Evolutionary conservation across 805 yeast genomes (phyloP).

Genomic region (Nakazawaea wickerhamii): DNA sequence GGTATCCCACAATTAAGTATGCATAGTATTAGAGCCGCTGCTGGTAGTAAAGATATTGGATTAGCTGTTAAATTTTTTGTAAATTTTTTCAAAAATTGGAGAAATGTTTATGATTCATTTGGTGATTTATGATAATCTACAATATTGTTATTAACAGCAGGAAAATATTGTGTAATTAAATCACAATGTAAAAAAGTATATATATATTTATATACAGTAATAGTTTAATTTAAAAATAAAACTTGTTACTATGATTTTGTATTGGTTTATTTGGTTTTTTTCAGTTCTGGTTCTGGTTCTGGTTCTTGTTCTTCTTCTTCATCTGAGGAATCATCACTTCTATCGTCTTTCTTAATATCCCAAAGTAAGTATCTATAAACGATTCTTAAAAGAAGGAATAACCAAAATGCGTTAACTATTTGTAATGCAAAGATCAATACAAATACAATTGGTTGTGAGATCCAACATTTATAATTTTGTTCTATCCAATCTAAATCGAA

Average conservation of each 20-base stretch:
- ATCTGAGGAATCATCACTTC: slow-evolving; percentile 82
- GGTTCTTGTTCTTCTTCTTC: slow-evolving; percentile 30
- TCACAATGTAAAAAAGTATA: too few species aligned
- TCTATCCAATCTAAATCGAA: slow-evolving; percentile 77
- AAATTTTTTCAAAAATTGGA: slow-evolving; percentile 67
- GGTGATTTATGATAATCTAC: slow-evolving; percentile 35
- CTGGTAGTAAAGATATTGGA: slow-evolving; percentile 74
- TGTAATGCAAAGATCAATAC: slow-evolving; percentile 73
- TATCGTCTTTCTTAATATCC: slow-evolving; percentile 68
- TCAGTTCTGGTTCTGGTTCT: slow-evolving; percentile 13
- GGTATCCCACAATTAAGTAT: slow-evolving; percentile 82
- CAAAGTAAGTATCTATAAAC: slow-evolving; percentile 56
- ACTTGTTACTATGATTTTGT: neutral
- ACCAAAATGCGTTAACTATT: slow-evolving; percentile 84
- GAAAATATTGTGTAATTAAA: too few species aligned
- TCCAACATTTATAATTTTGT: slow-evolving; percentile 95
- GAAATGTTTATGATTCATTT: slow-evolving; percentile 47
- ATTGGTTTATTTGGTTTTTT: neutral
- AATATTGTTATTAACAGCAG: too few species aligned
- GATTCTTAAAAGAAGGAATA: slow-evolving; percentile 74
- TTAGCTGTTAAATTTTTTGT: slow-evolving; percentile 67
- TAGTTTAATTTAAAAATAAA: too few species aligned
- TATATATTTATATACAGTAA: too few species aligned
- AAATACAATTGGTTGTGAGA: slow-evolving; percentile 88
- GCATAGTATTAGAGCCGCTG: slow-evolving; percentile 82